A percentile compares a stretch with the other conserved stretches of the same genome.
These are phyloP conservation scores for Solanum infundibuliforme DNA, from an alignment of 257 asterid species.

Conservation along the genomic window DNA sequence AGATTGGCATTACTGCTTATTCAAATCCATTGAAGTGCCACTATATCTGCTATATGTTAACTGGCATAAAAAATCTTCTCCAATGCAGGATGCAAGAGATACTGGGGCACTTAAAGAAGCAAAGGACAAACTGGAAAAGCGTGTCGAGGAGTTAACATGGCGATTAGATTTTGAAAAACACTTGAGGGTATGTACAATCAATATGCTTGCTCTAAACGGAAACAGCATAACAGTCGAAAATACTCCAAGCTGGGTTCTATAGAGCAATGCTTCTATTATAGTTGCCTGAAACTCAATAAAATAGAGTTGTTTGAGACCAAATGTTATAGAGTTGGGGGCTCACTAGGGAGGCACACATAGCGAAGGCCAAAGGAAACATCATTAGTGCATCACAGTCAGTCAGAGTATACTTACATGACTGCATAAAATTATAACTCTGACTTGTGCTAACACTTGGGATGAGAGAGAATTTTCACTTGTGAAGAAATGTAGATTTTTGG, in stretches of 20 bases:
- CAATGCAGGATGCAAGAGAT: conserved; percentile 81
- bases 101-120: conserved; percentile 95
- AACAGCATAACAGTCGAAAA: not conserved
- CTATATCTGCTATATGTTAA: not conserved
- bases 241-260: not conserved
- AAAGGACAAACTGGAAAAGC: conserved; percentile 89
- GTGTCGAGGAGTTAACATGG: conserved; percentile 92
- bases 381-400: not conserved
- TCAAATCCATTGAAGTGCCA: not conserved
- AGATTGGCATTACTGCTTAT: not conserved
- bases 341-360: not conserved
- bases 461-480: not conserved
- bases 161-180: conserved; percentile 83
- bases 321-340: not conserved
- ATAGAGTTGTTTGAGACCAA: not conserved
- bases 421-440: not conserved
- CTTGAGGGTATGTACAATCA: conserved; percentile 42
- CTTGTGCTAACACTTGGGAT: not conserved
- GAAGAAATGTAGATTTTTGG: conserved; percentile 1
- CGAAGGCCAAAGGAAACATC: not conserved
- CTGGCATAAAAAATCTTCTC: conserved; percentile 6
- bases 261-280: not conserved
- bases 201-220: not conserved
- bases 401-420: not conserved
- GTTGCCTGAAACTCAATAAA: not conserved